Evolutionary conservation across 257 asterid species (phyloP).

Genomic region (Paraleonurus japonicus): DNA sequence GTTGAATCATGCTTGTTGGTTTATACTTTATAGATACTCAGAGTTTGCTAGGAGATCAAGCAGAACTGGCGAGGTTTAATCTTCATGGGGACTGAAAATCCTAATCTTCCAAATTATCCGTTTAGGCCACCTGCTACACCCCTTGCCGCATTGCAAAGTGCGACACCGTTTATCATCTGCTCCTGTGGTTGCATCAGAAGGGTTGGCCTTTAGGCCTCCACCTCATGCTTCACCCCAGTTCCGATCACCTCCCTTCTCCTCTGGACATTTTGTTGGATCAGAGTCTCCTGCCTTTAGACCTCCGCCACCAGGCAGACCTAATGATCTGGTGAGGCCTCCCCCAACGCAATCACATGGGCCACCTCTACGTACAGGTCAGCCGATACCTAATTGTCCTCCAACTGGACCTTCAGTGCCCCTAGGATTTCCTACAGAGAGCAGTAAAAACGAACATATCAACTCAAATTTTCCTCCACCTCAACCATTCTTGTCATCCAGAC

Average conservation of each 20-base stretch:
- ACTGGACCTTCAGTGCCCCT: slow-evolving; percentile 41
- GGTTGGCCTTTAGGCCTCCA: slow-evolving; percentile 40
- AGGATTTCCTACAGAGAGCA: slow-evolving; percentile 48
- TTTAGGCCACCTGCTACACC: slow-evolving; percentile 44
- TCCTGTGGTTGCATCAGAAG: slow-evolving; percentile 41
- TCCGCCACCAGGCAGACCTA: slow-evolving; percentile 40
- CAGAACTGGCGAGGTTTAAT: slow-evolving; percentile 16
- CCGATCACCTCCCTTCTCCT: slow-evolving; percentile 33
- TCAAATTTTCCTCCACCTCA: slow-evolving; percentile 36
- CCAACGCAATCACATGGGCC: slow-evolving; percentile 47
- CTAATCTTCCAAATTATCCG: slow-evolving; percentile 43
- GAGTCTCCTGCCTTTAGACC: slow-evolving; percentile 42
- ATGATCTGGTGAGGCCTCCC: slow-evolving; percentile 44
- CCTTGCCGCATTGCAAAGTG: slow-evolving; percentile 43
- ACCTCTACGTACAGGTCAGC: slow-evolving; percentile 37
- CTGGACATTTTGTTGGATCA: slow-evolving; percentile 40
- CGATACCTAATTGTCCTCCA: slow-evolving; percentile 48
- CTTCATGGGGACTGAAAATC: slow-evolving; percentile 71
- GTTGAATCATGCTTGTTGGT: slow-evolving; percentile 18
- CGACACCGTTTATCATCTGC: slow-evolving; percentile 51
- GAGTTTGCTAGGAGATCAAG: slow-evolving; percentile 33
- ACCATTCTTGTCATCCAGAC: slow-evolving; percentile 19
- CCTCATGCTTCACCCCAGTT: slow-evolving; percentile 39
- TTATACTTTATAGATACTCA: slow-evolving; percentile 36
- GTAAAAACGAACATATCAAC: slow-evolving; percentile 38